Base-by-base conservation (phyloP, 163 green algal genomes). In the Scenedesmus sp. region DNA sequence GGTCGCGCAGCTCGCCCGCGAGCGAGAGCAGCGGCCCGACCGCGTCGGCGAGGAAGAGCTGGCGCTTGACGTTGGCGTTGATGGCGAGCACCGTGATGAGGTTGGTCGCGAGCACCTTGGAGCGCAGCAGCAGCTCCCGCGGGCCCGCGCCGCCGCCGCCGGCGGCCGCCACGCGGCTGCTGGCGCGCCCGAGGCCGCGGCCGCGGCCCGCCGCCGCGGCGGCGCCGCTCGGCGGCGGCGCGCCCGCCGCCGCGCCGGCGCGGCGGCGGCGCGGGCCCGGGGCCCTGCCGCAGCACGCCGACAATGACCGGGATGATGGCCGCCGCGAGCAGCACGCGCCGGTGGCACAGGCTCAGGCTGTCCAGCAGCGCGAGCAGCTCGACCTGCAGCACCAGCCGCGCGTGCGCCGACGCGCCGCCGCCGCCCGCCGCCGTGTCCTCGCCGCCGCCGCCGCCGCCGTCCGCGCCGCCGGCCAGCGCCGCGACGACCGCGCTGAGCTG, bases 61-160 rank as follows among this genome's bases (percentile, higher is more conserved):
- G 62, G 18, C 63, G 24, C 63, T 82, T 82, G 17, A 82, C 53
- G 17, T 62, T 51, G 39, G 60, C 53, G 75, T 82, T 70, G 20
- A 82, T 62, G 18, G 75, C 75, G 6, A 82, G 63, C 5, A 82
- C 75, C 0, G 75, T 82, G 44, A 82, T 76, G n/a, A 82, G 63
- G 24, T 76, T 62, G 42, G 51, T 70, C 14, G 75, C 75, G 6
- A 69, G 48, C 28, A 76, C 63, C 53, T 82, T 82, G 63, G 39
- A 70, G 39, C 51, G 42, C 53, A 76, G 51, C 63, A 76, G 22
- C 24, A 82, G 63, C 51, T 75, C 75, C 26, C 10, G 17, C n/a
- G n/a, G n/a, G n/a, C n/a, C n/a, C n/a, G n/a, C n/a, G n/a, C n/a
- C n/a, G 10, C n/a, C n/a, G 10, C 56, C 24, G 24, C 58, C 33